These are phyloP conservation scores for Trypanosoma congolense DNA, from an alignment of 208 protist species.

Conservation along the genomic window DNA sequence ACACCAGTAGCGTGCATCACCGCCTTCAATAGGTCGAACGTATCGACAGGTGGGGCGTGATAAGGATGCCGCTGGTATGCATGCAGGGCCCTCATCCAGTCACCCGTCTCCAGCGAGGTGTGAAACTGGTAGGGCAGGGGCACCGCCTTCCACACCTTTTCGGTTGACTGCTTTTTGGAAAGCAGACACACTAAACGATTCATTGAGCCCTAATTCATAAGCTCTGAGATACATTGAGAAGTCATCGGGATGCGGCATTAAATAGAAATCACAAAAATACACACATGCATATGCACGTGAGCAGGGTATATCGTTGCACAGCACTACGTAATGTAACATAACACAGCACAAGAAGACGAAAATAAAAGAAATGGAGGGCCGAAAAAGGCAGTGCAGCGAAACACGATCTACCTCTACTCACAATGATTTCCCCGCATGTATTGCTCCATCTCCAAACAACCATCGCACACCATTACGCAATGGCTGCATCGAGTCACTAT, in stretches of 20 bases:
- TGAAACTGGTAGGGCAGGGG: slow-evolving; percentile 79
- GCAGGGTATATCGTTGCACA: too few species aligned
- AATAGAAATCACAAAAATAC: too few species aligned
- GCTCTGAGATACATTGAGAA: too few species aligned
- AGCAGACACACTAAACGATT: slow-evolving; percentile 4
- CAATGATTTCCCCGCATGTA: background rate
- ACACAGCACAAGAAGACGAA: background rate
- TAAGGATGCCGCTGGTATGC: slow-evolving; percentile 84
- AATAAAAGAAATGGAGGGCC: background rate
- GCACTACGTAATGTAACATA: background rate
- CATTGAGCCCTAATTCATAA: slow-evolving; percentile 10
- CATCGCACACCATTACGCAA: background rate
- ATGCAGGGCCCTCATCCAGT: slow-evolving; percentile 75
- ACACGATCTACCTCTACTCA: background rate
- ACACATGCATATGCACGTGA: too few species aligned
- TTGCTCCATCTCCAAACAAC: background rate
- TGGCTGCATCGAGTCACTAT: background rate
- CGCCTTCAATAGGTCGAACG: slow-evolving; percentile 74
- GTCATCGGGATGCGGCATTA: too few species aligned
- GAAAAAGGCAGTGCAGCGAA: background rate
- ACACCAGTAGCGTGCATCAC: slow-evolving; percentile 84
- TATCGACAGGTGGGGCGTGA: slow-evolving; percentile 83
- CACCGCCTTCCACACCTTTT: slow-evolving; percentile 75
- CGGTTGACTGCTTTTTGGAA: slow-evolving; percentile 11
- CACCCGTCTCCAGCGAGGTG: slow-evolving; percentile 65